phyloP scores from a whole-genome alignment of 2,329 filamentous ascomycete species.

The Zymoseptoria passerinii region DNA sequence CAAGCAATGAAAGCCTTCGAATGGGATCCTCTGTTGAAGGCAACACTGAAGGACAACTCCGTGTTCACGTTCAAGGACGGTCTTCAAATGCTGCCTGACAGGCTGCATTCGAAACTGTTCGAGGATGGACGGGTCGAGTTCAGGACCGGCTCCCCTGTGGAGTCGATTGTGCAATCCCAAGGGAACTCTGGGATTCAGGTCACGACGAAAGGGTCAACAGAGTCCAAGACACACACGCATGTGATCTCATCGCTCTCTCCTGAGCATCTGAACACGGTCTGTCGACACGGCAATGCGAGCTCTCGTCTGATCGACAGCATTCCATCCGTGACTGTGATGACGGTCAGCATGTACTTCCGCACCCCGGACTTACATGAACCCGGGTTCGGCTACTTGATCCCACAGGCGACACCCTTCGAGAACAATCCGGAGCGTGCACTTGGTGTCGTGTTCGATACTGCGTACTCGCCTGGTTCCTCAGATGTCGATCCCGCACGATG shows the following conservation, averaged over 20 bases:
- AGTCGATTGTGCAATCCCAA: constrained; percentile 33
- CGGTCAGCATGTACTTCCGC: constrained; percentile 81
- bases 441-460: constrained; percentile 86
- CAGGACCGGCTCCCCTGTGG: constrained; percentile 37
- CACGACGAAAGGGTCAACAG: constrained; percentile 18
- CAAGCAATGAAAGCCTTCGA: constrained; percentile 27
- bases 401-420: constrained; percentile 58
- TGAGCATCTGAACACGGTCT: constrained; percentile 31
- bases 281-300: constrained; percentile 19
- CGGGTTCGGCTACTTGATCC: constrained; percentile 90
- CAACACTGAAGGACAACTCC: constrained; percentile 27
- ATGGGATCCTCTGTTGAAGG: constrained; percentile 28
- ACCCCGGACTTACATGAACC: constrained; percentile 55
- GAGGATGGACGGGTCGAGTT: constrained; percentile 34
- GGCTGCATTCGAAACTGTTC: constrained; percentile 31
- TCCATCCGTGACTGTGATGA: constrained; percentile 63
- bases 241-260: constrained; percentile 57
- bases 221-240: constrained; percentile 37
- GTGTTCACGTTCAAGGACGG: constrained; percentile 41
- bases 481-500: constrained; percentile 20
- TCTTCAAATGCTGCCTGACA: constrained; percentile 32
- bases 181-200: constrained; percentile 26
- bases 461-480: constrained; percentile 33
- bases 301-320: constrained; percentile 48
- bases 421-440: constrained; percentile 77